A percentile compares a stretch with the other conserved stretches of the same genome.
Conservation (phyloP, 345 rosid species). For the Camelina laxa region DNA sequence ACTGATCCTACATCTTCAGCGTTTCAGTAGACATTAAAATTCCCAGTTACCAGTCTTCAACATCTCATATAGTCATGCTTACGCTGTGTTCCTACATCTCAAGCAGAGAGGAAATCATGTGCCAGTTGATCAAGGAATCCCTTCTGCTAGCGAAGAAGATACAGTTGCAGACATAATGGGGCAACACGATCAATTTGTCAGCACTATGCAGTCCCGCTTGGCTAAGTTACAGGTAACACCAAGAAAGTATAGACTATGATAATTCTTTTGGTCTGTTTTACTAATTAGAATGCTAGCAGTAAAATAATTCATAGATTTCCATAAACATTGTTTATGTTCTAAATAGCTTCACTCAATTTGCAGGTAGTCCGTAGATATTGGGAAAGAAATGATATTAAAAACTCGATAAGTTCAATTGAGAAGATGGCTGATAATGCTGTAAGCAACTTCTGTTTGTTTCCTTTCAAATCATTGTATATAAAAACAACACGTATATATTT, state of each 20-base stretch:
- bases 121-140: conserved; percentile 60
- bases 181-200: conserved; percentile 79
- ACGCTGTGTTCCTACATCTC: conserved; percentile 38
- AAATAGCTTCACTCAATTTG: conserved; percentile 39
- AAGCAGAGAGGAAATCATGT: conserved; percentile 64
- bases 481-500: not conserved
- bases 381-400: conserved; percentile 87
- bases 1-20: conserved; percentile 16
- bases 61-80: conserved; percentile 21
- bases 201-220: conserved; percentile 92
- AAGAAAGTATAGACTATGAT: conserved; percentile 35
- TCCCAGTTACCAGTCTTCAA: conserved; percentile 1
- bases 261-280: conserved; percentile 17
- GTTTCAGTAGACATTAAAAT: not conserved
- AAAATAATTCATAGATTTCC: conserved; percentile 6
- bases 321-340: conserved; percentile 20
- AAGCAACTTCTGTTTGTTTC: conserved; percentile 40
- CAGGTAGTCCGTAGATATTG: conserved; percentile 87
- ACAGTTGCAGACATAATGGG: conserved; percentile 68
- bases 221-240: conserved; percentile 87
- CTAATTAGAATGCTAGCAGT: conserved; percentile 22
- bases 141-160: conserved; percentile 73
- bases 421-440: conserved; percentile 97
- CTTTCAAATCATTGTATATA: conserved; percentile 1
- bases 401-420: conserved; percentile 75